phyloP scores from a whole-genome alignment of 2,329 filamentous ascomycete genomes.

The Apiospora koreana region DNA sequence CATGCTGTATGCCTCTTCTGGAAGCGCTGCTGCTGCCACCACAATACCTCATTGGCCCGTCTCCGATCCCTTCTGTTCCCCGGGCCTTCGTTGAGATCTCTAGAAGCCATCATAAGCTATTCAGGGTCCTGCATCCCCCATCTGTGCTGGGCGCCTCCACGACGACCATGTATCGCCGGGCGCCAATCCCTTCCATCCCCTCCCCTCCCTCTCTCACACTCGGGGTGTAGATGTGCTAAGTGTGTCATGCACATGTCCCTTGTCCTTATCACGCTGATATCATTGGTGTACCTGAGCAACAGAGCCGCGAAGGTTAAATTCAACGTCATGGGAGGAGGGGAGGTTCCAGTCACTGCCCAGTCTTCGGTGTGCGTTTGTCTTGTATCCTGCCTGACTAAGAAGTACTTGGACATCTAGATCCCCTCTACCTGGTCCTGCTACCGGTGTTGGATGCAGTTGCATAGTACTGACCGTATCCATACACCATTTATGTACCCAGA shows the following conservation, averaged over 20 bases:
- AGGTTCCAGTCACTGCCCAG: background rate
- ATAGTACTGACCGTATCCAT: background rate
- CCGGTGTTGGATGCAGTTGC: background rate
- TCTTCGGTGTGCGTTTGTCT: background rate
- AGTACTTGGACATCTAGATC: background rate
- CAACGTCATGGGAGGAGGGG: background rate
- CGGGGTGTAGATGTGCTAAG: background rate
- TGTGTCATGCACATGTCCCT: slow-evolving; percentile 11
- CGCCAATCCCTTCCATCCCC: background rate
- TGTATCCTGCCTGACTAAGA: background rate
- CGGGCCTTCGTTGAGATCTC: background rate
- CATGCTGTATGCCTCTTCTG: background rate
- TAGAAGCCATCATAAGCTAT: background rate
- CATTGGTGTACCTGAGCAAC: slow-evolving; percentile 14
- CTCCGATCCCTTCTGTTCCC: background rate
- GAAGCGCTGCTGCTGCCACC: slow-evolving; percentile 4
- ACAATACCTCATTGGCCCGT: background rate
- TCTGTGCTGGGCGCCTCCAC: slow-evolving; percentile 3
- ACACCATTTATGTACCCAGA: background rate
- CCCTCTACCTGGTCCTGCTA: background rate
- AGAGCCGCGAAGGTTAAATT: slow-evolving; percentile 12
- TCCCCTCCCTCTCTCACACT: background rate
- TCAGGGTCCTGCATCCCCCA: slow-evolving; percentile 1
- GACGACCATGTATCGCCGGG: background rate
- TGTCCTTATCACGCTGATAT: slow-evolving; percentile 12